phyloP scores from a whole-genome alignment of 805 yeast genomes.

The Starmerella cellae region DNA sequence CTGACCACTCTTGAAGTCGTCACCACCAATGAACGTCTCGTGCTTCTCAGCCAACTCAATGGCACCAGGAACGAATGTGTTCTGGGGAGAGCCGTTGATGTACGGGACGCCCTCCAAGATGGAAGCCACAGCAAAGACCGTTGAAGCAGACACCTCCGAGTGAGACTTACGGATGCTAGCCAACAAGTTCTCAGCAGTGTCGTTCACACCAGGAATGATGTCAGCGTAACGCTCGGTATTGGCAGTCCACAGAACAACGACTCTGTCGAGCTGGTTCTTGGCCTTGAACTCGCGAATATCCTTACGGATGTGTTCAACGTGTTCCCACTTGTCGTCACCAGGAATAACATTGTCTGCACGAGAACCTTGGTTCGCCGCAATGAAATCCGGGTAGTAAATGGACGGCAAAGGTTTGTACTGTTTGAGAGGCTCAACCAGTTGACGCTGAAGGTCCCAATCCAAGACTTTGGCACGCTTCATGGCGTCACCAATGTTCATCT shows the following conservation, averaged over 20 bases:
- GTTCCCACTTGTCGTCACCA: conserved; percentile 68
- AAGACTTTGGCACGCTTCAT: conserved; percentile 77
- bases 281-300: conserved; percentile 71
- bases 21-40: conserved; percentile 79
- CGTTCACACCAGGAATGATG: conserved; percentile 66
- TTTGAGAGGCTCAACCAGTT: conserved; percentile 52
- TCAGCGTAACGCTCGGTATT: conserved; percentile 90
- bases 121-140: conserved; percentile 87
- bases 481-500: conserved; percentile 56
- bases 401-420: conserved; percentile 63
- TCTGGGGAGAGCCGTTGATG: conserved; percentile 94
- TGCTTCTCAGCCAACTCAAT: conserved; percentile 74
- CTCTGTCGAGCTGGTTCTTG: conserved; percentile 64
- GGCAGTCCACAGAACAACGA: conserved; percentile 91
- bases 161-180: conserved; percentile 65
- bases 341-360: conserved; percentile 82
- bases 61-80: conserved; percentile 92
- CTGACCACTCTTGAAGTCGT: conserved; percentile 94
- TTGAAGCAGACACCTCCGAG: conserved; percentile 77
- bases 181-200: conserved; percentile 69
- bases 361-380: conserved; percentile 84
- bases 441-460: conserved; percentile 69
- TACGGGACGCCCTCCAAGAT: conserved; percentile 80
- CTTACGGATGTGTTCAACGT: conserved; percentile 71
- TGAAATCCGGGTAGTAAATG: conserved; percentile 88